Evolutionary conservation across 2,329 filamentous ascomycete species (phyloP), one percentile per base, ranked within the genome.

Genomic region (Ilyonectria destructans): DNA sequence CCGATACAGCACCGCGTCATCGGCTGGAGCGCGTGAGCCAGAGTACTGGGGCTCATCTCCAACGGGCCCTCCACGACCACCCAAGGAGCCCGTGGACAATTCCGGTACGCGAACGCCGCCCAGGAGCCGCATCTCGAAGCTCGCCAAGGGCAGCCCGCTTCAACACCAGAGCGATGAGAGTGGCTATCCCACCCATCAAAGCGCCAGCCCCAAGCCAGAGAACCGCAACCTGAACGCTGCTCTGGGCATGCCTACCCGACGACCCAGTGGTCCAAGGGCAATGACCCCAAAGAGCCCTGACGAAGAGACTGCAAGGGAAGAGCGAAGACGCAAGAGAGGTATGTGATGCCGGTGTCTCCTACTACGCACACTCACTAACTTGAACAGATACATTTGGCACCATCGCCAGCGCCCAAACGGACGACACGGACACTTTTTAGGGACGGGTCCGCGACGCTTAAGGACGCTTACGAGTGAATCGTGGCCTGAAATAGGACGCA

Each of bases 41-140:
- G 84, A 87, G 48, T 84, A 87, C 71, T 87, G 82, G 78, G 77
- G 80, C 12, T 79, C 84, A 0, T 87, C 87, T 7, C 76, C 74
- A 33, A 74, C 79, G 7, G 85, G 81, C 2, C 89, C 89, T 2
- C 87, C 88, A 1, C 85, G 88, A 4, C 90, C 90, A 40, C 89
- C 89, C 6, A 92, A 92, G 81, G 89, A 91, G 80, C 87, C 88
- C 0, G 78, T 91, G 0, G 87, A 86, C 9, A 77, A 76, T 43
- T 74, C 78, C 6, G 86, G 85, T 6, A 78, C 77, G 5, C 79
- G 84, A 31, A 85, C 85, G 2, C 85, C 88, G 10, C 82, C 84
- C 8, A 84, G 85, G 69, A 80, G 83, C 61, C 85, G 86, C 19
- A 78, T 87, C 49, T 86, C 83, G 58, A 87, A 87, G 77, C 78